These are phyloP conservation scores for Bolboschoenus planiculmis DNA, from an alignment of 176 grass and related monocot species.

Conservation along the genomic window DNA sequence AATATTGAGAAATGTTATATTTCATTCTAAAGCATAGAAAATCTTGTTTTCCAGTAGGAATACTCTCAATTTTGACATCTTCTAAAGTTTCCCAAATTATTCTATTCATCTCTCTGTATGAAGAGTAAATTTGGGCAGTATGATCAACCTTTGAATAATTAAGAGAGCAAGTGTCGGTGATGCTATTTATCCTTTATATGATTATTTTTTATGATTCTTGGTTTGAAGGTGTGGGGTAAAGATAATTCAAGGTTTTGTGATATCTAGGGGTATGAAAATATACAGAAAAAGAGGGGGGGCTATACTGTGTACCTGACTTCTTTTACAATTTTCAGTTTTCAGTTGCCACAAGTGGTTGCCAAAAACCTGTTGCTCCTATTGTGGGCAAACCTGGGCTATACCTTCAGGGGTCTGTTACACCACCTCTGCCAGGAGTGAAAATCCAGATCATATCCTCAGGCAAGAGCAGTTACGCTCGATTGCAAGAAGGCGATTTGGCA, in stretches of 20 bases:
- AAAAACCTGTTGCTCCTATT: slow-evolving; percentile 54
- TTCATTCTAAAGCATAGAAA: background rate
- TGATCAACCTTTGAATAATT: background rate
- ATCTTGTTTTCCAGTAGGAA: background rate
- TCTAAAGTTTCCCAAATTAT: background rate
- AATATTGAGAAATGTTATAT: background rate
- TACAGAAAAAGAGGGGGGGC: background rate
- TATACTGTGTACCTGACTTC: background rate
- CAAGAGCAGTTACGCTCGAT: slow-evolving; percentile 47
- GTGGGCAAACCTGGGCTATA: slow-evolving; percentile 71
- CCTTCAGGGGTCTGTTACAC: slow-evolving; percentile 77
- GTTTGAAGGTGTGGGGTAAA: background rate
- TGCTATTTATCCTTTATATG: background rate
- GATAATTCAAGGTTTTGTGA: background rate
- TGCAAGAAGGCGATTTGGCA: slow-evolving; percentile 75
- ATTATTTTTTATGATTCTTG: background rate
- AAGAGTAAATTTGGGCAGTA: background rate
- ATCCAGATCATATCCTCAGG: slow-evolving; percentile 61
- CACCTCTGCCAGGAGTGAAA: slow-evolving; percentile 62
- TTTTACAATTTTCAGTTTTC: slow-evolving; percentile 47
- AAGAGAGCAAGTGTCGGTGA: background rate
- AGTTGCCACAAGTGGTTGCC: slow-evolving; percentile 62
- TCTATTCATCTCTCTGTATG: background rate
- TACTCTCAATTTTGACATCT: background rate
- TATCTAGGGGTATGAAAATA: background rate